These are phyloP conservation scores for Sclerotinia trifoliorum DNA, from an alignment of 2,329 filamentous ascomycete species.

Conservation along the genomic window DNA sequence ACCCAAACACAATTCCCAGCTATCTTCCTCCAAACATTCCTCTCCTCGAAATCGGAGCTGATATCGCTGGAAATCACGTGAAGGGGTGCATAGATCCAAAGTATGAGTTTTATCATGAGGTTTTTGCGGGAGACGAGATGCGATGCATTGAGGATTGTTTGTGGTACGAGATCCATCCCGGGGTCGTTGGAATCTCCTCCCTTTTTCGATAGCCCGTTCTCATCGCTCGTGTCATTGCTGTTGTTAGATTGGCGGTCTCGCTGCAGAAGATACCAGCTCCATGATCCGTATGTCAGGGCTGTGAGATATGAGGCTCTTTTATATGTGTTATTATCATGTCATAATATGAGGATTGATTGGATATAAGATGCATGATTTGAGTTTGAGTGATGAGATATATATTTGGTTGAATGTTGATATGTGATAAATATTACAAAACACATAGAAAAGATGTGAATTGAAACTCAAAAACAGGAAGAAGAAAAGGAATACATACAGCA, in stretches of 20 bases:
- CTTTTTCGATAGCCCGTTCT: no score
- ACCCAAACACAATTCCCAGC: background rate
- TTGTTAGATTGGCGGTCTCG: background rate
- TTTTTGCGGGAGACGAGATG: background rate
- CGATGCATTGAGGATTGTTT: background rate
- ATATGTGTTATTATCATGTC: background rate
- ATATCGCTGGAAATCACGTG: background rate
- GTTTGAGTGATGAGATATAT: background rate
- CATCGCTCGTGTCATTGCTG: background rate
- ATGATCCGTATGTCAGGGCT: background rate
- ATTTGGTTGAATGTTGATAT: no score
- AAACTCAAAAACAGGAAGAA: no score
- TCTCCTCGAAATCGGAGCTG: background rate
- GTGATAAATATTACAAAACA: no score
- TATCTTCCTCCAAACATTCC: background rate
- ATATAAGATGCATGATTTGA: background rate
- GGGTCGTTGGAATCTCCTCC: background rate
- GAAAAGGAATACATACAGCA: background rate
- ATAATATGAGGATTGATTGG: background rate
- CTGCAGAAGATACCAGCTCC: conserved; percentile 3
- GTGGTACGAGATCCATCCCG: background rate
- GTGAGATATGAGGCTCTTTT: background rate
- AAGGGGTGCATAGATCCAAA: background rate
- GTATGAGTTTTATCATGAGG: background rate
- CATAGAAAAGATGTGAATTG: no score